Percentiles rank a stretch among this genome's conserved stretches.
These are phyloP conservation scores for Colletotrichum somersetense DNA, from an alignment of 2,329 filamentous ascomycete species.

Conservation along the genomic window DNA sequence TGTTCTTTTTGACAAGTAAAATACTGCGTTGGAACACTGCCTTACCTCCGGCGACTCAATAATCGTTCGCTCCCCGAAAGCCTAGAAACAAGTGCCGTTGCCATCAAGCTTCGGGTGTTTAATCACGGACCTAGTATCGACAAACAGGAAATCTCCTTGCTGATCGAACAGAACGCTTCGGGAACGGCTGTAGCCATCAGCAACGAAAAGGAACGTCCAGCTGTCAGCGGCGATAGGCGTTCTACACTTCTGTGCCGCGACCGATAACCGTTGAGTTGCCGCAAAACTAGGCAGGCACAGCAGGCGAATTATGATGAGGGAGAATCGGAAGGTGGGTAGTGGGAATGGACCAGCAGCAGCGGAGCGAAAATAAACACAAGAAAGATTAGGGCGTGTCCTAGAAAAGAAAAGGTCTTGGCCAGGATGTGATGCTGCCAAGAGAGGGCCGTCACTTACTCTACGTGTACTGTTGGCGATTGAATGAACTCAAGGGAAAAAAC, in stretches of 20 bases:
- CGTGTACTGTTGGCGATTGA: neutral
- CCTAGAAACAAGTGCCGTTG: constrained; percentile 55
- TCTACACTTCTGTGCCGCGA: constrained; percentile 46
- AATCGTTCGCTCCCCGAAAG: constrained; percentile 45
- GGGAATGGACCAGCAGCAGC: neutral
- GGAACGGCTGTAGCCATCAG: constrained; percentile 55
- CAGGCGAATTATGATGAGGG: neutral
- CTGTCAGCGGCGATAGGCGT: constrained; percentile 54
- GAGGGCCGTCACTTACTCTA: neutral
- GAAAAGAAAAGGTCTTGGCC: neutral
- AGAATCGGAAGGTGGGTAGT: neutral
- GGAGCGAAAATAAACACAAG: neutral
- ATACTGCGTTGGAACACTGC: neutral
- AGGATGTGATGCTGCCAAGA: neutral
- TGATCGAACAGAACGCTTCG: constrained; percentile 61
- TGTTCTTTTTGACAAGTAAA: constrained; percentile 64
- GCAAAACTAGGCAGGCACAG: neutral
- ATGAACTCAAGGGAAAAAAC: neutral
- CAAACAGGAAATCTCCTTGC: constrained; percentile 59
- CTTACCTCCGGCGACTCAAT: constrained; percentile 17
- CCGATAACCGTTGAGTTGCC: neutral
- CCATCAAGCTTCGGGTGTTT: constrained; percentile 56
- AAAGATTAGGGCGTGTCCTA: neutral
- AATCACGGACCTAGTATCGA: constrained; percentile 58
- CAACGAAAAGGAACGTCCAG: constrained; percentile 60